Percentiles rank a stretch among this genome's conserved stretches.
phyloP scores from a whole-genome alignment of 805 yeast genomes.

The Ogataea nakhonphanomensis region DNA sequence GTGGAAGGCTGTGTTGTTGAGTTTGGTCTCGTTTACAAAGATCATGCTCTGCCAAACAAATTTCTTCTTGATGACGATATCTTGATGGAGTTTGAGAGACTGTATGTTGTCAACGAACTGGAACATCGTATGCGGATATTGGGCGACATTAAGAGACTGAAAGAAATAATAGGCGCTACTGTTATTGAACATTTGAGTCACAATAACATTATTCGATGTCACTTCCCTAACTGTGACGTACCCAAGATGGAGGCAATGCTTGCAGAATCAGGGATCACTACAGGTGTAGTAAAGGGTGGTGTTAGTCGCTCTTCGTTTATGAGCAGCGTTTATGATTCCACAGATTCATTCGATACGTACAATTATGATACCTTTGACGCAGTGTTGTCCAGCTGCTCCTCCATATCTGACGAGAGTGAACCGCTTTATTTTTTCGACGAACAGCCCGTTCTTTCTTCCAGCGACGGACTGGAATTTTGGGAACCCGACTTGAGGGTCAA shows the following conservation, averaged over 20 bases:
- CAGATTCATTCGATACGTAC: constrained; percentile 1
- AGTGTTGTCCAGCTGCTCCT: constrained; percentile 15
- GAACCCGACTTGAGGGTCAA: constrained; percentile 8
- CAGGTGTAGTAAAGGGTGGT: constrained; percentile 44
- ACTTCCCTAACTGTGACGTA: constrained; percentile 72
- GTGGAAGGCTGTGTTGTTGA: constrained; percentile 54
- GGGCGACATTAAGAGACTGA: constrained; percentile 21
- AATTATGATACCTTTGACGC: constrained; percentile 8
- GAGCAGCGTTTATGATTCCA: neutral
- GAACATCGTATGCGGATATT: constrained; percentile 18
- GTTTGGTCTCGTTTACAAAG: constrained; percentile 39
- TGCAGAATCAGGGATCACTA: constrained; percentile 54
- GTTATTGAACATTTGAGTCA: constrained; percentile 49
- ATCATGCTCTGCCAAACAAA: constrained; percentile 27
- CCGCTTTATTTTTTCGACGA: constrained; percentile 11
- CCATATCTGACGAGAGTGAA: constrained; percentile 10
- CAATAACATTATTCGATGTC: constrained; percentile 37
- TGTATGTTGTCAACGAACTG: constrained; percentile 18
- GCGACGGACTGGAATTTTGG: constrained; percentile 14
- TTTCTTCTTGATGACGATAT: constrained; percentile 44
- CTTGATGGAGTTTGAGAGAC: constrained; percentile 36
- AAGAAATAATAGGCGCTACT: constrained; percentile 34
- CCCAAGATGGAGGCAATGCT: constrained; percentile 53
- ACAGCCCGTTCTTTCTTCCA: constrained; percentile 17
- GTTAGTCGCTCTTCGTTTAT: constrained; percentile 1